Conservation (phyloP, 495 filamentous ascomycete genomes). For the Aspergillus cavernicola region DNA sequence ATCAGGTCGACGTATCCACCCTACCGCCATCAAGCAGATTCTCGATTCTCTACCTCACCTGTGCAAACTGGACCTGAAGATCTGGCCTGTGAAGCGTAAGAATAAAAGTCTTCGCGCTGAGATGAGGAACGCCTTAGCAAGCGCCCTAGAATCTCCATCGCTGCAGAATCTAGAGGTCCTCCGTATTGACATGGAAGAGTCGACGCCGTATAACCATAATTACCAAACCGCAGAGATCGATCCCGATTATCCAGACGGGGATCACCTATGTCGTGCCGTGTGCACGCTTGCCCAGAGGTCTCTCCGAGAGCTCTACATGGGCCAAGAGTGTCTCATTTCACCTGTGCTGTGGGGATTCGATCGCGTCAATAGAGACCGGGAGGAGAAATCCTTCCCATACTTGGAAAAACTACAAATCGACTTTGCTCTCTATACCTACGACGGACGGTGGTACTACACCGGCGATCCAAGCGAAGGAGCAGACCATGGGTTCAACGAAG, state of each 20-base stretch:
- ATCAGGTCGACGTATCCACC: background rate
- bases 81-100: background rate
- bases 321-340: background rate
- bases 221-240: background rate
- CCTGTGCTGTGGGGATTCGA: background rate
- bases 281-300: slow-evolving; percentile 1
- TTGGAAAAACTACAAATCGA: background rate
- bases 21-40: background rate
- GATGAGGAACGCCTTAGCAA: background rate
- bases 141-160: background rate
- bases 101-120: background rate
- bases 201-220: slow-evolving; percentile 1
- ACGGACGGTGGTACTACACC: slow-evolving; percentile 13
- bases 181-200: background rate
- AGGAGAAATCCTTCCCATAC: background rate
- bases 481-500: background rate
- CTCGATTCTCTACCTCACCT: background rate
- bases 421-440: slow-evolving; percentile 1
- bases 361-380: too few relatives aligned
- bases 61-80: background rate
- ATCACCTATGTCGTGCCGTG: background rate
- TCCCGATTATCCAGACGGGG: slow-evolving; percentile 1
- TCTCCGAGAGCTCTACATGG: background rate
- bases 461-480: background rate
- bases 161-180: background rate